These are phyloP conservation scores for Parastagonospora avenae DNA, from an alignment of 2,329 filamentous ascomycete genomes.

Conservation along the genomic window DNA sequence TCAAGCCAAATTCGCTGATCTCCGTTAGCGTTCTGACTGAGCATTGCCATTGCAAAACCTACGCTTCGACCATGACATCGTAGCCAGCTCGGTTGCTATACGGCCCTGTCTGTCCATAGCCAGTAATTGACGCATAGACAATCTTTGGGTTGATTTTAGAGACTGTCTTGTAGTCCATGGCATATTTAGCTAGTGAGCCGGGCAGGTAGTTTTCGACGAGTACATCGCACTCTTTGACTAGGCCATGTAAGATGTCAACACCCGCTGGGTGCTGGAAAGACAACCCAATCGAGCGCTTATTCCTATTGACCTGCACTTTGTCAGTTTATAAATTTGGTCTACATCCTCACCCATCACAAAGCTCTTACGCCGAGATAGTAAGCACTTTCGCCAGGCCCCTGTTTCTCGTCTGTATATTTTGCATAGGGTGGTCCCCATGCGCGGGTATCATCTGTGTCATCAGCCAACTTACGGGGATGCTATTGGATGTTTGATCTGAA, in stretches of 20 bases:
- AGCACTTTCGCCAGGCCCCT: slow-evolving; percentile 85
- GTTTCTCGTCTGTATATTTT: slow-evolving; percentile 65
- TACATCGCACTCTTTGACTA: slow-evolving; percentile 85
- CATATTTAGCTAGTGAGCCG: slow-evolving; percentile 85
- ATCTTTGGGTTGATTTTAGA: slow-evolving; percentile 80
- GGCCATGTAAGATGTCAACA: slow-evolving; percentile 82
- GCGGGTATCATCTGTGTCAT: slow-evolving; percentile 81
- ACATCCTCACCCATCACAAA: neutral
- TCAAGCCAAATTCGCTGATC: slow-evolving; percentile 80
- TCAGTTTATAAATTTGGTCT: neutral
- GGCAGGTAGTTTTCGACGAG: slow-evolving; percentile 97
- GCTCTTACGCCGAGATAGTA: slow-evolving; percentile 83
- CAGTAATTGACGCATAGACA: slow-evolving; percentile 95
- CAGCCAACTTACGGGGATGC: neutral
- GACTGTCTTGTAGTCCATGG: slow-evolving; percentile 84
- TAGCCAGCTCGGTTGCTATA: slow-evolving; percentile 89
- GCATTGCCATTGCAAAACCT: slow-evolving; percentile 21
- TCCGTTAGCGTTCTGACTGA: slow-evolving; percentile 14
- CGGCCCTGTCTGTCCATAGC: slow-evolving; percentile 94
- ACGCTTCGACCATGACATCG: slow-evolving; percentile 98
- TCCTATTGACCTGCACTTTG: slow-evolving; percentile 77
- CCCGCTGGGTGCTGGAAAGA: slow-evolving; percentile 88
- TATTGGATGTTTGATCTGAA: too few relatives aligned
- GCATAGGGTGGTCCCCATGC: slow-evolving; percentile 98
- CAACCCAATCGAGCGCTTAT: slow-evolving; percentile 91